Percentiles rank a stretch among this genome's conserved stretches.
These are phyloP conservation scores for Cryptosporidium meleagridis DNA, from an alignment of 169 alveolate genomes.

Conservation along the genomic window DNA sequence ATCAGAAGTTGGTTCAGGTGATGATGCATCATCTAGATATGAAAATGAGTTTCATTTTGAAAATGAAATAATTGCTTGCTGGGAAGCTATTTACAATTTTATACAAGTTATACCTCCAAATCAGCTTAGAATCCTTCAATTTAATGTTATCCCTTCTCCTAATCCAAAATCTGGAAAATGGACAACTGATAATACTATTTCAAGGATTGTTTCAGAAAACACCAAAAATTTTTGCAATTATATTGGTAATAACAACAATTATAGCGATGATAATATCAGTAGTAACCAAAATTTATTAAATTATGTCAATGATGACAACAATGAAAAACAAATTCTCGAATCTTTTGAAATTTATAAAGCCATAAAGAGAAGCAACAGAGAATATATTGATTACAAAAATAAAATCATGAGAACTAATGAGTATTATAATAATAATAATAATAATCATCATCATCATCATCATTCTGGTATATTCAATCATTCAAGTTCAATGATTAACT, in stretches of 20 bases:
- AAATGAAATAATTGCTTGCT: constrained; percentile 23
- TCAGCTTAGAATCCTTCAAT: constrained; percentile 61
- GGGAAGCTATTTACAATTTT: constrained; percentile 52
- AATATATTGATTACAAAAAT: constrained; percentile 24
- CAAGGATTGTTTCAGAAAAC: constrained; percentile 10
- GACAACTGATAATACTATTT: constrained; percentile 36
- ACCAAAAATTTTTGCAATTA: neutral
- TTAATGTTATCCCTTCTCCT: constrained; percentile 60
- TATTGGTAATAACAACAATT: neutral
- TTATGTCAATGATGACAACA: neutral
- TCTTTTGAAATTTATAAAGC: constrained; percentile 17
- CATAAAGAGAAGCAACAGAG: constrained; percentile 33
- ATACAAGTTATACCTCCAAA: constrained; percentile 62
- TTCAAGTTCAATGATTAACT: constrained; percentile 1
- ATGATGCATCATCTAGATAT: too few relatives aligned
- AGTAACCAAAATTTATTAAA: neutral
- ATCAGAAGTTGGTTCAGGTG: neutral
- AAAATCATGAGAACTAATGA: constrained; percentile 51
- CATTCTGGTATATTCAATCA: neutral
- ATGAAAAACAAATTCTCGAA: neutral
- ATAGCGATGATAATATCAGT: neutral
- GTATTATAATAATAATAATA: neutral
- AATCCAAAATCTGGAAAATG: constrained; percentile 58
- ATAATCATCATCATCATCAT: neutral
- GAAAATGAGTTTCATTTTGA: neutral